Evolutionary conservation across 2,329 filamentous ascomycete species (phyloP).

Genomic region (Claviceps cyperi): DNA sequence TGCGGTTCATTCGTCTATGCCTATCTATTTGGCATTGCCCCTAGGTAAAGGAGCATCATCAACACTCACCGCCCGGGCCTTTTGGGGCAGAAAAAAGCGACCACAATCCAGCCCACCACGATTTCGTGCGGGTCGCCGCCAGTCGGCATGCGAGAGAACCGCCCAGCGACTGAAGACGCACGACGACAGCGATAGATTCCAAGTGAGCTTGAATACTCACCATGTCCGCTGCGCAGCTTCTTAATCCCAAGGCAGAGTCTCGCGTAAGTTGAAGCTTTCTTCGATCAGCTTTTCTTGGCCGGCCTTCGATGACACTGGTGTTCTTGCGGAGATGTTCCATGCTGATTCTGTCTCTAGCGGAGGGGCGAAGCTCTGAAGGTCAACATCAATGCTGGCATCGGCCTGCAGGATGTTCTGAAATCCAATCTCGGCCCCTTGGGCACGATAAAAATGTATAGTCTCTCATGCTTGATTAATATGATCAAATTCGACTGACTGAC

Average conservation of each 20-base stretch:
- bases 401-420: constrained; percentile 83
- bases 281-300: constrained; percentile 1
- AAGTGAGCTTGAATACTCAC: constrained; percentile 11
- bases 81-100: constrained; percentile 20
- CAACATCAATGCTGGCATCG: constrained; percentile 94
- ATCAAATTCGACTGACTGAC: not conserved
- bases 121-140: constrained; percentile 14
- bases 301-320: not conserved
- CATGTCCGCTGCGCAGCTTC: constrained; percentile 95
- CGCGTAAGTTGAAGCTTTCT: constrained; percentile 45
- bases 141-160: constrained; percentile 17
- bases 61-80: constrained; percentile 16
- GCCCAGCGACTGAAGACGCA: constrained; percentile 6
- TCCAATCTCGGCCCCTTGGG: constrained; percentile 89
- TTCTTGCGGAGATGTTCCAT: constrained; percentile 6
- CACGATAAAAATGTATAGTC: constrained; percentile 78
- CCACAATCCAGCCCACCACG: constrained; percentile 14
- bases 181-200: constrained; percentile 5
- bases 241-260: constrained; percentile 98
- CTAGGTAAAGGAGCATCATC: too few species aligned
- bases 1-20: too few species aligned
- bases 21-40: too few species aligned
- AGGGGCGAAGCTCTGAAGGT: constrained; percentile 92
- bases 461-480: not conserved
- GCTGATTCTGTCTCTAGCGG: constrained; percentile 42